A percentile compares a stretch with the other conserved stretches of the same genome.
phyloP scores from a whole-genome alignment of 768 basidiomycete genomes.

The Boletus rufocinnamomeus region DNA sequence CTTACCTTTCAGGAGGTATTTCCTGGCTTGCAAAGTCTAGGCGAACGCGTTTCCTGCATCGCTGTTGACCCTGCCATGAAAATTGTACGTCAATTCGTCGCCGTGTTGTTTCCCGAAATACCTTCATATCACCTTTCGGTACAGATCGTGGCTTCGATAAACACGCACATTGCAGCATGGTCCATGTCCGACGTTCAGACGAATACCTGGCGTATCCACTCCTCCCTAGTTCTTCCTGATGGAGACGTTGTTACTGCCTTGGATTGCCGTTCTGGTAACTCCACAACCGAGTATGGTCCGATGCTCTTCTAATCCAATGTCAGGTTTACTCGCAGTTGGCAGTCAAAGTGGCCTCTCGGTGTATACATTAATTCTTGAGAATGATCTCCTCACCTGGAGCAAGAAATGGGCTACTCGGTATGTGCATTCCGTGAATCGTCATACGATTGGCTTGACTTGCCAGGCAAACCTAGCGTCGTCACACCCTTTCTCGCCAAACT shows the following conservation, averaged over 20 bases:
- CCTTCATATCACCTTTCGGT: constrained; percentile 6
- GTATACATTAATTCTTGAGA: constrained; percentile 76
- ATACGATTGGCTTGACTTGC: constrained; percentile 15
- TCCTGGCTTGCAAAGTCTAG: constrained; percentile 51
- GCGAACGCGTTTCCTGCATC: constrained; percentile 56
- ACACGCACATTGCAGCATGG: constrained; percentile 74
- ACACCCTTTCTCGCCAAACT: constrained; percentile 58
- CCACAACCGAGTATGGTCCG: not conserved
- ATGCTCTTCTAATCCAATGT: constrained; percentile 28
- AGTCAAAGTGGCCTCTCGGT: constrained; percentile 61
- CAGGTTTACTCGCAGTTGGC: constrained; percentile 77
- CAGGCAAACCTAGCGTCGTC: constrained; percentile 41
- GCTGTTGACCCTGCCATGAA: constrained; percentile 79
- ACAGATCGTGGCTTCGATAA: constrained; percentile 75
- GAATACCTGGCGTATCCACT: constrained; percentile 78
- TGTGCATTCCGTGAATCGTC: constrained; percentile 18
- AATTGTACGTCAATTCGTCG: constrained; percentile 54
- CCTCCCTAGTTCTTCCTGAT: constrained; percentile 68
- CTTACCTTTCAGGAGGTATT: constrained; percentile 83
- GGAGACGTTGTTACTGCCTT: constrained; percentile 57
- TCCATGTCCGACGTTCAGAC: constrained; percentile 65
- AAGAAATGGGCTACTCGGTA: constrained; percentile 74
- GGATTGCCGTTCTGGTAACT: constrained; percentile 73
- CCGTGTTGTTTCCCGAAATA: constrained; percentile 9
- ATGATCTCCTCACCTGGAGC: constrained; percentile 83